phyloP scores from a whole-genome alignment of 2,329 filamentous ascomycete species.

The Ophiobolus disseminans region DNA sequence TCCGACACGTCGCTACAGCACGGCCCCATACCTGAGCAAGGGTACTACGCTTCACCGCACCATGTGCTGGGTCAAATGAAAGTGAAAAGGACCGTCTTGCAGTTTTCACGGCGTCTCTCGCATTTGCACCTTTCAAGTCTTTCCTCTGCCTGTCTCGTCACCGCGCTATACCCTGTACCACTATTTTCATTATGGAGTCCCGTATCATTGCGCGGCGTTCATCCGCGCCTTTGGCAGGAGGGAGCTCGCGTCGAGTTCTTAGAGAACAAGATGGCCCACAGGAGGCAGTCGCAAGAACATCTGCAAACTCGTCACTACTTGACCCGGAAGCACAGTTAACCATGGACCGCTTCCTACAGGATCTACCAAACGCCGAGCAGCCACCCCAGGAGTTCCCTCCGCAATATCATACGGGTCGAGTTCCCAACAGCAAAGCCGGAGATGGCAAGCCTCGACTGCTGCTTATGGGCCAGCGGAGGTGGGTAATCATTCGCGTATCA shows the following conservation, averaged over 20 bases:
- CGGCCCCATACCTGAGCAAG: conserved; percentile 26
- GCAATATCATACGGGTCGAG: conserved; percentile 52
- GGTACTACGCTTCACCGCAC: conserved; percentile 36
- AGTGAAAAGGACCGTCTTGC: conserved; percentile 8
- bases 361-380: conserved; percentile 50
- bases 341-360: conserved; percentile 53
- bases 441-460: conserved; percentile 82
- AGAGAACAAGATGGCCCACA: conserved; percentile 19
- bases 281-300: conserved; percentile 9
- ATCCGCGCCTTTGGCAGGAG: conserved; percentile 19
- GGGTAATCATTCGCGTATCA: conserved; percentile 17
- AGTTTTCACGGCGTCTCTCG: conserved; percentile 12
- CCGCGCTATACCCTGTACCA: conserved; percentile 43
- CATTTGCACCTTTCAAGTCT: conserved; percentile 13
- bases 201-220: conserved; percentile 27
- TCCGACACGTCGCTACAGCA: conserved; percentile 36
- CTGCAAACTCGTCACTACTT: conserved; percentile 40
- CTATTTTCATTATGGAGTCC: conserved; percentile 41
- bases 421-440: conserved; percentile 58
- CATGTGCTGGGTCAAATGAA: conserved; percentile 38
- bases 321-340: conserved; percentile 51
- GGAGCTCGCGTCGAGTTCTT: conserved; percentile 19
- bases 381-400: conserved; percentile 47
- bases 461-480: conserved; percentile 96
- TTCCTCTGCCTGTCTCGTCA: conserved; percentile 17